Evolutionary conservation across 306 rosid species (phyloP).

Genomic region (Cucumis sativus): Cucumber_9930_V3 NC_026660.2:4773001-4773500

Average conservation of each 20-base stretch:
- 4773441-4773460: not conserved
- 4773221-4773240: conserved; percentile 85
- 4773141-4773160: conserved; percentile 19
- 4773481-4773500: not conserved
- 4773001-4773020: not conserved
- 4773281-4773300: conserved; percentile 79
- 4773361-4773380: not conserved
- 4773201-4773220: conserved; percentile 1
- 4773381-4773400: not conserved
- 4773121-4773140: conserved; percentile 83
- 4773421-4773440: not conserved
- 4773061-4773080: conserved; percentile 94
- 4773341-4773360: not conserved
- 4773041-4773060: not conserved
- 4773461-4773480: not conserved
- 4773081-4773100: conserved; percentile 89
- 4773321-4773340: not conserved
- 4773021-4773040: not conserved
- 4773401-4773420: not conserved
- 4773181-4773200: not conserved
- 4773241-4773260: conserved; percentile 81
- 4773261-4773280: conserved; percentile 78
- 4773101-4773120: conserved; percentile 89
- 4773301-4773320: conserved; percentile 52
- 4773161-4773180: not conserved